These are phyloP conservation scores for Beauveria sp. DNA, from an alignment of 2,329 filamentous ascomycete genomes.

Conservation along the genomic window DNA sequence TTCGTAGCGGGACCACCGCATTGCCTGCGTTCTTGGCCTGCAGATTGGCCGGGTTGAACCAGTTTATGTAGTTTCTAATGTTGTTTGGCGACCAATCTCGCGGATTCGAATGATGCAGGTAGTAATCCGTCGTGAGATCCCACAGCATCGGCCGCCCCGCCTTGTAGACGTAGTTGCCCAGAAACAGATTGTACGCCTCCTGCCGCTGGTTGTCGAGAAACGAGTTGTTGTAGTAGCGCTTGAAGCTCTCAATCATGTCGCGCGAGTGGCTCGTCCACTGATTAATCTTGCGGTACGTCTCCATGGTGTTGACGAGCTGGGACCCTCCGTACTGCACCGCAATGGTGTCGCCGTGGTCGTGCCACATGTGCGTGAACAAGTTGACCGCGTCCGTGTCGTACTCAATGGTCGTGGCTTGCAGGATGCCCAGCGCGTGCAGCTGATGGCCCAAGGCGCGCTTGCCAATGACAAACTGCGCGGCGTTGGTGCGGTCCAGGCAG, in stretches of 20 bases:
- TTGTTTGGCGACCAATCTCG: slow-evolving; percentile 58
- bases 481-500: slow-evolving; percentile 93
- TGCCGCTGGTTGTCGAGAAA: slow-evolving; percentile 97
- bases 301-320: slow-evolving; percentile 98
- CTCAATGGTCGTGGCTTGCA: slow-evolving; percentile 68
- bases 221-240: slow-evolving; percentile 97
- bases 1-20: slow-evolving; percentile 24
- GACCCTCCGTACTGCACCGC: slow-evolving; percentile 96
- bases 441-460: slow-evolving; percentile 90
- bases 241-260: slow-evolving; percentile 99
- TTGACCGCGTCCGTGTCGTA: slow-evolving; percentile 97
- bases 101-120: slow-evolving; percentile 85
- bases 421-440: slow-evolving; percentile 81
- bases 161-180: slow-evolving; percentile 88
- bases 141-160: slow-evolving; percentile 91
- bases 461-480: slow-evolving; percentile 94
- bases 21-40: neutral
- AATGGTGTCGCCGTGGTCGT: slow-evolving; percentile 95
- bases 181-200: slow-evolving; percentile 94
- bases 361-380: slow-evolving; percentile 96
- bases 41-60: slow-evolving; percentile 67
- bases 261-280: slow-evolving; percentile 97
- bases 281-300: slow-evolving; percentile 97
- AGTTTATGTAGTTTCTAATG: slow-evolving; percentile 71
- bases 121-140: slow-evolving; percentile 93